Evolutionary conservation across 495 filamentous ascomycete genomes (phyloP).

Genomic region (Penicillium roqueforti): DNA sequence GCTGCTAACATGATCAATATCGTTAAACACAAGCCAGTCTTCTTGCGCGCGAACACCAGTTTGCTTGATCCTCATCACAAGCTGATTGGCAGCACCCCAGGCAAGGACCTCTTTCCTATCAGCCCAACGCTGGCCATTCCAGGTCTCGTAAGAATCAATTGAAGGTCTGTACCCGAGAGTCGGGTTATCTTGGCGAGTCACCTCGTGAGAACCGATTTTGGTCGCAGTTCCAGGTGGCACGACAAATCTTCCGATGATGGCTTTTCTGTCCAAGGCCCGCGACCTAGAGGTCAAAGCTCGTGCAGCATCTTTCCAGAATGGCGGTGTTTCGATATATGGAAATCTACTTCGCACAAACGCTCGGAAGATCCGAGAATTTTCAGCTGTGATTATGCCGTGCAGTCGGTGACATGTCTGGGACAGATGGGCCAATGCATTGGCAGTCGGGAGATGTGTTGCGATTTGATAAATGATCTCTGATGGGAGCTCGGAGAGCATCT

Average conservation of each 20-base stretch:
- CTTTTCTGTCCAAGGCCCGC: slow-evolving; percentile 56
- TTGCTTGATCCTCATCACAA: slow-evolving; percentile 46
- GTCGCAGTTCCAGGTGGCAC: slow-evolving; percentile 36
- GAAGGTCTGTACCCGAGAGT: slow-evolving; percentile 62
- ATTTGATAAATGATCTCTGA: slow-evolving; percentile 59
- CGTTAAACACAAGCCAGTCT: slow-evolving; percentile 51
- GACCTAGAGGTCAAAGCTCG: slow-evolving; percentile 55
- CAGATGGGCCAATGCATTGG: slow-evolving; percentile 44
- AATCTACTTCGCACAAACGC: slow-evolving; percentile 53
- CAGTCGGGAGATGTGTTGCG: slow-evolving; percentile 48
- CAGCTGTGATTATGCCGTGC: slow-evolving; percentile 44
- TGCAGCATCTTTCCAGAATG: slow-evolving; percentile 50
- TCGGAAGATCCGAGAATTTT: slow-evolving; percentile 54
- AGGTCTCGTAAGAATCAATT: slow-evolving; percentile 58
- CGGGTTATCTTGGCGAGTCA: slow-evolving; percentile 43
- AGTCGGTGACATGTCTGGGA: slow-evolving; percentile 49
- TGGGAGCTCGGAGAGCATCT: slow-evolving; percentile 52
- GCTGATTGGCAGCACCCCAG: slow-evolving; percentile 58
- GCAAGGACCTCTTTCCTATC: slow-evolving; percentile 54
- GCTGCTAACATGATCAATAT: slow-evolving; percentile 49
- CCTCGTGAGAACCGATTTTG: slow-evolving; percentile 25
- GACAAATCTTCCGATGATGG: slow-evolving; percentile 52
- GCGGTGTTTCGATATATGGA: slow-evolving; percentile 36
- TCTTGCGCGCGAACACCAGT: slow-evolving; percentile 18
- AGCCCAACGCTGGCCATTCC: slow-evolving; percentile 48